Evolutionary conservation across 2,329 filamentous ascomycete genomes (phyloP), one percentile per base, ranked within the genome.

Genomic region (Penicillium olsonii): DNA sequence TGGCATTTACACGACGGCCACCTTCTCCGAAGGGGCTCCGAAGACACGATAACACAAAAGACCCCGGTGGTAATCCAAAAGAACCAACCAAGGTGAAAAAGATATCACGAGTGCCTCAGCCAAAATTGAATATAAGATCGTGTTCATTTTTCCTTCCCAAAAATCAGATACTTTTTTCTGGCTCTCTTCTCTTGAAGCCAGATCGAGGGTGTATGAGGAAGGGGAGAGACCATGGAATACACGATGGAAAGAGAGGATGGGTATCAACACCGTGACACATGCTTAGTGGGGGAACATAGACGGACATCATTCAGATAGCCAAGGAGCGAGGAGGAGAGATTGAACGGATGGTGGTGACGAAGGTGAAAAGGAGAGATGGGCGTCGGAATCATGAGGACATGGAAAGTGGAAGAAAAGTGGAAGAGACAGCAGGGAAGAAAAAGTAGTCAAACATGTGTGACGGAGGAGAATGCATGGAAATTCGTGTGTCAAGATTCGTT

Each of bases 251-350:
- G 59, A 62, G 61, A 44, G 56, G 58, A 61, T 68, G 69, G 69
- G 69, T 71, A 72, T 71, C 68, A 71, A 72, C 68, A 72, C 68
- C 68, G 65, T 66, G 61, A 68, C 58, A 68, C 68, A 71, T 71
- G 68, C 67, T 70, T 62, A 57, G 27, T n/a, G 19, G 35, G 26
- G 38, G 37, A 49, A 45, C 57, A 54, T 48, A 52, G 33, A 42
- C 27, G 39, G 34, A 44, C 33, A 48, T 42, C 38, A 26, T 40
- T 40, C 42, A 34, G 33, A 44, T 18, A 45, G 24, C 37, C 42
- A 39, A 12, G 40, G 29, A 22, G 27, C 10, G 33, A 19, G 24
- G 56, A 47, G 50, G 49, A 43, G 54, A 56, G 31, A 52, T 39
- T 19, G 44, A 47, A 41, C 43, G 54, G 17, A 35, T 56, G 53